Conservation (phyloP, 2,329 filamentous ascomycete species). For the Diaporthe caulivora region DNA sequence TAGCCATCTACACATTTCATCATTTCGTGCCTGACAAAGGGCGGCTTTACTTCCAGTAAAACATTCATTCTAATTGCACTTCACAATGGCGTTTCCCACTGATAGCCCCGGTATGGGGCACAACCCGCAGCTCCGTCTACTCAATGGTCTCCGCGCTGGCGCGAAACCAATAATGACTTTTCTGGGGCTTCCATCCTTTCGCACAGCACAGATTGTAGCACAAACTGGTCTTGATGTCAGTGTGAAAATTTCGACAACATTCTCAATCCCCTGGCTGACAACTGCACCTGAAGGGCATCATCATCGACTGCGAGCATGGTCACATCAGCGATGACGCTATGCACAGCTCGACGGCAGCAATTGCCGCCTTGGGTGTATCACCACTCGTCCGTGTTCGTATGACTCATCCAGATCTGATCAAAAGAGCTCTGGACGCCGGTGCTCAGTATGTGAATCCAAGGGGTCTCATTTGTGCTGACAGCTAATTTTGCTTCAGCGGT, state of each 20-base stretch:
- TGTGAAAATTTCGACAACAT: too few relatives aligned
- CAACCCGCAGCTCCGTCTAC: not conserved
- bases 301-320: slow-evolving; percentile 1
- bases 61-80: too few relatives aligned
- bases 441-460: not conserved
- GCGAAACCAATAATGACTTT: slow-evolving; percentile 6
- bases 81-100: not conserved
- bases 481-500: not conserved
- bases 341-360: not conserved
- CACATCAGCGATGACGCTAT: slow-evolving; percentile 1
- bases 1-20: too few relatives aligned
- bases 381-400: not conserved
- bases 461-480: too few relatives aligned
- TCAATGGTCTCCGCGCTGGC: not conserved
- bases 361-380: not conserved
- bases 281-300: not conserved
- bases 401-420: slow-evolving; percentile 6
- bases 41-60: too few relatives aligned
- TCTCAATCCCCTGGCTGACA: too few relatives aligned
- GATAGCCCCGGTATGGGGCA: not conserved
- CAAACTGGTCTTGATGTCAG: slow-evolving; percentile 1
- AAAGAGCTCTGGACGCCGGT: not conserved
- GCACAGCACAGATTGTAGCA: not conserved
- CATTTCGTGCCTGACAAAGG: too few relatives aligned
- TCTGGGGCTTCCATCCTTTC: not conserved